Evolutionary conservation across 768 basidiomycete species (phyloP), one percentile per base, ranked within the genome.

Genomic region (Neoboletus brunneissimus): DNA sequence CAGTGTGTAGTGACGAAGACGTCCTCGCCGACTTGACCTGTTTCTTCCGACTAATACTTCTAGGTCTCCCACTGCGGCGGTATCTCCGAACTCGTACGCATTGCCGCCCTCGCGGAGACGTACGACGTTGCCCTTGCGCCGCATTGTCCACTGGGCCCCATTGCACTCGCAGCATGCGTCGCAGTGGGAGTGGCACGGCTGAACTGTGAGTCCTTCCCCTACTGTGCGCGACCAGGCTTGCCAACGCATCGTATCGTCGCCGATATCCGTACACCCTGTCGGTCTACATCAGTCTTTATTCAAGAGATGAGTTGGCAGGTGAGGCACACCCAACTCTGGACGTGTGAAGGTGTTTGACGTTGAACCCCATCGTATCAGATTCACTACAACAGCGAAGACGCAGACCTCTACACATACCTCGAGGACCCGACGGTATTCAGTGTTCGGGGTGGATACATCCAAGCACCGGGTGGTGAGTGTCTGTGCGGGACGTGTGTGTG

Each of bases 91-190:
- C 70, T 83, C 6, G 77, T 81, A 42, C 76, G 81, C 42, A 83
- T 87, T 22, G 83, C 85, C 6, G 72, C 76, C 23, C 71, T 86
- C 61, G 79, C 81, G 1, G 84, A 87, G 67, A 83, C 80, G 4
- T 89, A 88, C 65, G 89, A 89, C 58, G 82, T 89, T 51, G 87
- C 81, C 12, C 66, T 86, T 50, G 88, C 86, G 0, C 87, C 88
- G 5, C 87, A 89, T 64, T 88, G 86, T 70, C 87, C 88, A 2
- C 64, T 87, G 2, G 86, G 86, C 0, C 88, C 87, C 0, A 81
- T 90, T 31, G 85, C 87, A 0, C 77, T 89, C 23, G 88, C 87
- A 6, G 86, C 87, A 22, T 85, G 83, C 63, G 79, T 88, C 42
- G 84, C 88, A 52, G 77, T 89, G 4, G 86, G 78, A 4, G 74